Evolutionary conservation across 2,329 filamentous ascomycete species (phyloP).

Genomic region (Epichloe aotearoae): DNA sequence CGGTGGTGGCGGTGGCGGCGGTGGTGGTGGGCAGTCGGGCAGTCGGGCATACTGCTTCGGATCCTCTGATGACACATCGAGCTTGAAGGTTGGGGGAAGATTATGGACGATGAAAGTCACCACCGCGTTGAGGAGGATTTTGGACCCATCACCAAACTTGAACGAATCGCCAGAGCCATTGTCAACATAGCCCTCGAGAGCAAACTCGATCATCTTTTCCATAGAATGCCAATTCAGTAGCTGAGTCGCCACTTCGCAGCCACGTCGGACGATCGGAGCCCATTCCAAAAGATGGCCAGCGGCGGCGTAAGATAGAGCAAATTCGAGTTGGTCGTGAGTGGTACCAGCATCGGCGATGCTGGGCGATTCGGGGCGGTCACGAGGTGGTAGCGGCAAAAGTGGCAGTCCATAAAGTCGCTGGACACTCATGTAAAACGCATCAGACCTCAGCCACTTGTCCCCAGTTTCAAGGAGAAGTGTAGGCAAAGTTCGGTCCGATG

Average conservation of each 20-base stretch:
- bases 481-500: constrained; percentile 12
- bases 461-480: constrained; percentile 31
- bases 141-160: constrained; percentile 37
- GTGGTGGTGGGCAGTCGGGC: constrained; percentile 14
- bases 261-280: constrained; percentile 40
- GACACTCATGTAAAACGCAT: constrained; percentile 43
- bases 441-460: constrained; percentile 39
- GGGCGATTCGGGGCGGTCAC: constrained; percentile 13
- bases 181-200: constrained; percentile 27
- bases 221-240: constrained; percentile 50
- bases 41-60: constrained; percentile 26
- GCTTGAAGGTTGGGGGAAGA: constrained; percentile 46
- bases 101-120: constrained; percentile 46
- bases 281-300: constrained; percentile 46
- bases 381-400: constrained; percentile 26
- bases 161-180: constrained; percentile 31
- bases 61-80: constrained; percentile 34
- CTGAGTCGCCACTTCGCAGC: constrained; percentile 44
- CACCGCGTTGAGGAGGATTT: constrained; percentile 39
- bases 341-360: constrained; percentile 25
- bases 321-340: constrained; percentile 32
- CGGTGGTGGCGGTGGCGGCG: constrained; percentile 5
- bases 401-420: constrained; percentile 44
- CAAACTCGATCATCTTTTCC: constrained; percentile 47
- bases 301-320: constrained; percentile 51